A percentile compares a stretch with the other conserved stretches of the same genome.
phyloP scores from a whole-genome alignment of 768 basidiomycete genomes.

The Mycena maculata region DNA sequence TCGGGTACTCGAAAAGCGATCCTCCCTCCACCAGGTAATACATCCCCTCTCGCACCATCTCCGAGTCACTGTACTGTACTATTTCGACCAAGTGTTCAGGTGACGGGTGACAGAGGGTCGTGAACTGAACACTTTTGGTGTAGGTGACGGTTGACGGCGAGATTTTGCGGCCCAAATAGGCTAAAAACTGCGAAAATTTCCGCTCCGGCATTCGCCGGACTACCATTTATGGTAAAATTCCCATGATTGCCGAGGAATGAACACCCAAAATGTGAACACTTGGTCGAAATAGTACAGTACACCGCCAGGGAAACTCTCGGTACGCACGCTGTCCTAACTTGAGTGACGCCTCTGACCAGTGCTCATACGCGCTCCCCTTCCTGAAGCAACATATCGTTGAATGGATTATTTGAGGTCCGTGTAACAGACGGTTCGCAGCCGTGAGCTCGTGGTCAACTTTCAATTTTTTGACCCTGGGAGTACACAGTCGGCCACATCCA shows the following conservation, averaged over 20 bases:
- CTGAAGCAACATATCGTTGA: conserved; percentile 2
- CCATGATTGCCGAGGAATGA: too few species aligned
- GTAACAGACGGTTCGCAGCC: neutral
- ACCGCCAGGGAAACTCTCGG: neutral
- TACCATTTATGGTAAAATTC: too few species aligned
- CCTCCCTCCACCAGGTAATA: neutral
- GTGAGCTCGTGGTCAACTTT: neutral
- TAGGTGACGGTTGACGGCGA: too few species aligned
- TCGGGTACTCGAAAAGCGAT: neutral
- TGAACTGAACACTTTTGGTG: too few species aligned
- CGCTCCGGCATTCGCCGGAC: too few species aligned
- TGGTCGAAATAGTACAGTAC: too few species aligned
- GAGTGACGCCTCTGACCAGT: neutral
- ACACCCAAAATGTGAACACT: too few species aligned
- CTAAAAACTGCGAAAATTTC: too few species aligned
- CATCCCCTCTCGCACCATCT: neutral
- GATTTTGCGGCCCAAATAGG: too few species aligned
- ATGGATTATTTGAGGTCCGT: conserved; percentile 1
- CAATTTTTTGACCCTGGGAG: conserved; percentile 1
- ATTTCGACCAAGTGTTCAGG: too few species aligned
- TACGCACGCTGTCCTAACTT: conserved; percentile 3
- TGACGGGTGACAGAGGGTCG: too few species aligned
- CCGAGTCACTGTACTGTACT: too few species aligned
- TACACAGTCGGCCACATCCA: conserved; percentile 1
- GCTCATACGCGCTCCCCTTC: conserved; percentile 6